These are phyloP conservation scores for Sclerotiophoma versabilis DNA, from an alignment of 2,329 filamentous ascomycete species.

Conservation along the genomic window DNA sequence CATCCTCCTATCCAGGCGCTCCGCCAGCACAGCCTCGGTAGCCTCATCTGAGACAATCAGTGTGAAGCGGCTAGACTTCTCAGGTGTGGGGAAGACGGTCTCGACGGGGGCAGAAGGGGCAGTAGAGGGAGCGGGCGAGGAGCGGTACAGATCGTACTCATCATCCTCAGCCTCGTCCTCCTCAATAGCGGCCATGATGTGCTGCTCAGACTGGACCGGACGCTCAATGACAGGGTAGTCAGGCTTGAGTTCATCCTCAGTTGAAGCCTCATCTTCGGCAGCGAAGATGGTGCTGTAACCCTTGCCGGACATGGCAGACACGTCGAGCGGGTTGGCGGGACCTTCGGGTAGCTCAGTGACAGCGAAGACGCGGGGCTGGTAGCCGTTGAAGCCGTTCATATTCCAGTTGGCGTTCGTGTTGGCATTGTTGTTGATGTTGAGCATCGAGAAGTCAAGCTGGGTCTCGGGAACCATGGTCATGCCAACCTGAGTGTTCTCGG, in stretches of 20 bases:
- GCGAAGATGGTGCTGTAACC: constrained; percentile 48
- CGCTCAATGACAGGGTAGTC: constrained; percentile 59
- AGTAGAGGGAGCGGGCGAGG: constrained; percentile 43
- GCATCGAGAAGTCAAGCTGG: constrained; percentile 74
- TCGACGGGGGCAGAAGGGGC: constrained; percentile 40
- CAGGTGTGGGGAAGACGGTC: constrained; percentile 59
- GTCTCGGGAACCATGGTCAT: constrained; percentile 87
- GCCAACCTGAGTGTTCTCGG: constrained; percentile 70
- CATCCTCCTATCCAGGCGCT: constrained; percentile 45
- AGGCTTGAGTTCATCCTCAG: constrained; percentile 59
- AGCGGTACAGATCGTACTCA: constrained; percentile 67
- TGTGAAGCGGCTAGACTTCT: constrained; percentile 71
- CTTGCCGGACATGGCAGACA: constrained; percentile 75
- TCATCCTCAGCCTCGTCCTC: constrained; percentile 62
- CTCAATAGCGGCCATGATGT: constrained; percentile 20
- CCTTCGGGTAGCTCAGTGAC: constrained; percentile 74
- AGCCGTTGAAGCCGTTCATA: constrained; percentile 59
- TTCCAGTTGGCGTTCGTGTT: constrained; percentile 54
- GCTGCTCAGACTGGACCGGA: constrained; percentile 36
- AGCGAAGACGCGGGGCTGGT: constrained; percentile 75
- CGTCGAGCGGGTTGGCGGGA: constrained; percentile 65
- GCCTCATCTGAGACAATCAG: constrained; percentile 67
- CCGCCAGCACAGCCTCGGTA: constrained; percentile 38
- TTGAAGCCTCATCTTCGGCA: constrained; percentile 48
- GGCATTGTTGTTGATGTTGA: constrained; percentile 62